Evolutionary conservation across 1,284 basidiomycete species (phyloP).

Genomic region (Trichosporon coremiiforme): DNA sequence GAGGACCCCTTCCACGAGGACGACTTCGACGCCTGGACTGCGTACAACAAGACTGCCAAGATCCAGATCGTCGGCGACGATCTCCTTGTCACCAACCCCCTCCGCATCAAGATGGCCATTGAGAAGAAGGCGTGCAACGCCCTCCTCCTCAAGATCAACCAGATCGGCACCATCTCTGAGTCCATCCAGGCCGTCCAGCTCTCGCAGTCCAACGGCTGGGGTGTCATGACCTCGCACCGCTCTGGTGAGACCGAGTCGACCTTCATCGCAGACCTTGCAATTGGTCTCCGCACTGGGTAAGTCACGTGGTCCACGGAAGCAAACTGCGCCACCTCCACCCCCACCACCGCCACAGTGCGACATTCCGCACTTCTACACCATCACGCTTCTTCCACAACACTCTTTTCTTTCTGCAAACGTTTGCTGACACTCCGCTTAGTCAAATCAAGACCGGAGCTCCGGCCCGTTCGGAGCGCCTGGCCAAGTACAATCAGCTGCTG

Average conservation of each 20-base stretch:
- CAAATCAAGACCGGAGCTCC: slow-evolving; percentile 27
- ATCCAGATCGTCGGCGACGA: slow-evolving; percentile 93
- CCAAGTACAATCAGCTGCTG: slow-evolving; percentile 74
- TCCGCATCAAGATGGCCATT: slow-evolving; percentile 97
- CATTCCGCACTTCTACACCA: not conserved
- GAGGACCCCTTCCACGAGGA: slow-evolving; percentile 99
- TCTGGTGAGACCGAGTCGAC: slow-evolving; percentile 96
- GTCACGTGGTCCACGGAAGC: slow-evolving; percentile 22
- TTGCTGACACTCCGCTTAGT: not conserved
- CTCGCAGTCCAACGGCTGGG: slow-evolving; percentile 94
- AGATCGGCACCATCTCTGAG: slow-evolving; percentile 99
- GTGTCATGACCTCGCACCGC: slow-evolving; percentile 99
- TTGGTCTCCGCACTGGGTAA: slow-evolving; percentile 73
- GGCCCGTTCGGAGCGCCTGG: slow-evolving; percentile 22
- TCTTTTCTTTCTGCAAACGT: not conserved
- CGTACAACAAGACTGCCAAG: slow-evolving; percentile 70
- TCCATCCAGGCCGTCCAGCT: slow-evolving; percentile 85
- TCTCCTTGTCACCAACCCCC: slow-evolving; percentile 96
- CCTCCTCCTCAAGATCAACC: slow-evolving; percentile 97
- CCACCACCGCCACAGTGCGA: not conserved
- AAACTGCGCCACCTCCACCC: not conserved
- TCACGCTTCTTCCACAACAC: not conserved
- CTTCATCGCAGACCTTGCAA: slow-evolving; percentile 93
- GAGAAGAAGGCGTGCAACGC: slow-evolving; percentile 99
- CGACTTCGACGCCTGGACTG: slow-evolving; percentile 97